phyloP scores from a whole-genome alignment of 768 basidiomycete species.

The Suillus decipiens region DNA sequence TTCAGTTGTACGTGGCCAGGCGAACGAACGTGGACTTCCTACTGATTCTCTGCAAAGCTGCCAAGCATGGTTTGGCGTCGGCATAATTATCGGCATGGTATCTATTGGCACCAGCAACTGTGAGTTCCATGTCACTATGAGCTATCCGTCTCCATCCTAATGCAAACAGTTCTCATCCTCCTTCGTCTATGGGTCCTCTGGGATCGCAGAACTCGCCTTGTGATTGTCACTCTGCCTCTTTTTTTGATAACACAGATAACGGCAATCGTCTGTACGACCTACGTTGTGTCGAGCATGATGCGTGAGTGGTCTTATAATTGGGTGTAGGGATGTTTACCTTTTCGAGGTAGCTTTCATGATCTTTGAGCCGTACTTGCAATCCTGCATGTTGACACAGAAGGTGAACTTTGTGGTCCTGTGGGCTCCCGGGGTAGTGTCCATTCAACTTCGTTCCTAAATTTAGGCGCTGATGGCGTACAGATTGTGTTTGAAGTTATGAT shows the following conservation, averaged over 20 bases:
- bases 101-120: slow-evolving; percentile 39
- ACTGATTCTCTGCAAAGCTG: slow-evolving; percentile 23
- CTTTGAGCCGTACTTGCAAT: slow-evolving; percentile 14
- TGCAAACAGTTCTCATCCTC: slow-evolving; percentile 36
- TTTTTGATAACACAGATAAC: slow-evolving; percentile 34
- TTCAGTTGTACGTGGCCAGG: slow-evolving; percentile 1
- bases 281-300: slow-evolving; percentile 27
- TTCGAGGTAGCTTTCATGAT: slow-evolving; percentile 19
- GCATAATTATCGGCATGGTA: slow-evolving; percentile 35
- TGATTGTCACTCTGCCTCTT: slow-evolving; percentile 30
- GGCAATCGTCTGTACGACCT: slow-evolving; percentile 24
- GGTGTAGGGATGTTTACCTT: neutral
- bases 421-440: slow-evolving; percentile 28
- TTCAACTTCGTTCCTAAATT: neutral
- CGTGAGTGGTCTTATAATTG: slow-evolving; percentile 23
- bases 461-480: slow-evolving; percentile 13
- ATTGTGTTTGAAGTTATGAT: slow-evolving; percentile 33
- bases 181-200: slow-evolving; percentile 43
- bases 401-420: slow-evolving; percentile 28
- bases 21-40: neutral
- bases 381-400: slow-evolving; percentile 24
- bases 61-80: slow-evolving; percentile 22
- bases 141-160: neutral
- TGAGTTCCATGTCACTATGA: slow-evolving; percentile 17
- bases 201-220: slow-evolving; percentile 27